phyloP scores from a whole-genome alignment of 768 basidiomycete genomes.

The Russula compacta region DNA sequence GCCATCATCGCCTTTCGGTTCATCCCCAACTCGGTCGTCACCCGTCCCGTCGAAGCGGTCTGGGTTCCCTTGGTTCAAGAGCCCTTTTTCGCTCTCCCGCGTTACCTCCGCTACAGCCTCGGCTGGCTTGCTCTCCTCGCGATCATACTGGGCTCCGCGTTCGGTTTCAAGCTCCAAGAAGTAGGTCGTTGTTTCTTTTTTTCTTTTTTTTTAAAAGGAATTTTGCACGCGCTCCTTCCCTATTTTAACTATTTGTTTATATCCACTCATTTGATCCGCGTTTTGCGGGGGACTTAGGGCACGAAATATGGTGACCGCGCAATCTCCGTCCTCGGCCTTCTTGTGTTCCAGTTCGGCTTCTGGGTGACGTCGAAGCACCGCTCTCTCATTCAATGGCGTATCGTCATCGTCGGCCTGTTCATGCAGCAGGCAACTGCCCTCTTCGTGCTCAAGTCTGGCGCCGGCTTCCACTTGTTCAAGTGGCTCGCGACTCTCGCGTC shows the following conservation, averaged over 20 bases:
- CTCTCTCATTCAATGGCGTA: constrained; percentile 67
- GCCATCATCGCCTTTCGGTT: constrained; percentile 76
- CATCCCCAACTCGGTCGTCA: constrained; percentile 62
- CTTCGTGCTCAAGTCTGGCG: constrained; percentile 78
- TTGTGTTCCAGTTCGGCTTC: constrained; percentile 72
- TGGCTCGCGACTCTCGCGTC: constrained; percentile 74
- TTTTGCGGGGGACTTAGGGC: constrained; percentile 29
- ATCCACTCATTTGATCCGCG: constrained; percentile 6
- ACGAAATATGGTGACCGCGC: constrained; percentile 71
- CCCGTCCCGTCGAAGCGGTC: constrained; percentile 59
- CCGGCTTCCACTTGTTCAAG: constrained; percentile 76
- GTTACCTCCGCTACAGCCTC: constrained; percentile 44
- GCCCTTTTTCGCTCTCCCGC: constrained; percentile 58
- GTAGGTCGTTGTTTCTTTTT: constrained; percentile 29
- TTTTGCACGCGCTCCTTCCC: not conserved
- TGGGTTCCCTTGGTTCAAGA: constrained; percentile 58
- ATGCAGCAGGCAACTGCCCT: constrained; percentile 79
- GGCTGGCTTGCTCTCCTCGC: constrained; percentile 74
- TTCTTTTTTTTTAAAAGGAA: not conserved
- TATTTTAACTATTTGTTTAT: no score
- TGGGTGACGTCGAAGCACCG: constrained; percentile 58
- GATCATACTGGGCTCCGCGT: constrained; percentile 79
- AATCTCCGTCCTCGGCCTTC: constrained; percentile 71
- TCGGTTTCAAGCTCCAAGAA: constrained; percentile 57
- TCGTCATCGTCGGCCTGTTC: constrained; percentile 82